A percentile compares a stretch with the other conserved stretches of the same genome.
phyloP scores from a whole-genome alignment of 805 yeast species.

The Metschnikowia drakensbergensis region DNA sequence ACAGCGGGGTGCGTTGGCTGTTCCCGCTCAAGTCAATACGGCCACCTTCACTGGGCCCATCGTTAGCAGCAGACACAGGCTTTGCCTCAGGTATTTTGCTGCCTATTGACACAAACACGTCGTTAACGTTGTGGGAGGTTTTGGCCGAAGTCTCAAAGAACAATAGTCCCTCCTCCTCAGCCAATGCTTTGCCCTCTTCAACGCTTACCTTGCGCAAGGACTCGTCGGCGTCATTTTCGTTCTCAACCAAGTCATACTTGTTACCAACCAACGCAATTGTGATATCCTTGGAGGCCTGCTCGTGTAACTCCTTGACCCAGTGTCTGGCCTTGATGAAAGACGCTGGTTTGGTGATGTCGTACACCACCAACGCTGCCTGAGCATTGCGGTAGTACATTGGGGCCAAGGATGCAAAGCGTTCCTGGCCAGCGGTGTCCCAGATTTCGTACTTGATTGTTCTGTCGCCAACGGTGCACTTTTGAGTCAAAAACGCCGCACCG shows the following conservation, averaged over 20 bases:
- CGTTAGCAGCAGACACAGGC: slow-evolving; percentile 13
- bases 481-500: slow-evolving; percentile 81
- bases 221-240: slow-evolving; percentile 45
- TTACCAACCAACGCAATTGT: slow-evolving; percentile 85
- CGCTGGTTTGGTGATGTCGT: slow-evolving; percentile 64
- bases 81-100: slow-evolving; percentile 63
- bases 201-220: slow-evolving; percentile 69
- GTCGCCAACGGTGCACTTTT: slow-evolving; percentile 50
- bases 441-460: slow-evolving; percentile 69
- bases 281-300: slow-evolving; percentile 71
- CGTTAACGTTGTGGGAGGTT: slow-evolving; percentile 82
- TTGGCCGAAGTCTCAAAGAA: slow-evolving; percentile 96
- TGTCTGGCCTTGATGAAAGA: slow-evolving; percentile 69
- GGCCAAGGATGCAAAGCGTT: slow-evolving; percentile 69
- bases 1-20: slow-evolving; percentile 14
- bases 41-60: slow-evolving; percentile 15
- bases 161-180: slow-evolving; percentile 85
- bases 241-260: slow-evolving; percentile 54
- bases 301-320: slow-evolving; percentile 77
- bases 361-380: slow-evolving; percentile 75
- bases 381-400: slow-evolving; percentile 84
- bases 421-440: slow-evolving; percentile 90
- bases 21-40: slow-evolving; percentile 33
- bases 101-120: slow-evolving; percentile 88
- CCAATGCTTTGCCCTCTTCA: slow-evolving; percentile 83